Evolutionary conservation across 2,329 filamentous ascomycete species (phyloP), one percentile per base, ranked within the genome.

Genomic region (Ceratocystis eucalypticola): DNA sequence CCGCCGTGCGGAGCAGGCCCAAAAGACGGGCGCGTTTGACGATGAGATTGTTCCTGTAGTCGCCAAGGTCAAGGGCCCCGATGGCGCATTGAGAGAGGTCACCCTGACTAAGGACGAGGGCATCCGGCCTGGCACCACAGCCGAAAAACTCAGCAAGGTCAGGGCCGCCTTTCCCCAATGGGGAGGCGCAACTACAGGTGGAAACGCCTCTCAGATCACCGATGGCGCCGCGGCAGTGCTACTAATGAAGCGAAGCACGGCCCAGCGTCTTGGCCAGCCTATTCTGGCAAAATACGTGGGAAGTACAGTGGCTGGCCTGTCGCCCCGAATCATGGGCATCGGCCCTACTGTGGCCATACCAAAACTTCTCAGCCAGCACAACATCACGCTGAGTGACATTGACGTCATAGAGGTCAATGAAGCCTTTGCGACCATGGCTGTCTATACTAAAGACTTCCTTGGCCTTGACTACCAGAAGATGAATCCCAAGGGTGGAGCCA

Each of bases 311-410:
- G 89, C 92, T 48, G 94, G 94, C 71, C 84, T 97, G 4, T 85
- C 94, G 0, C 94, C 94, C 5, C 84, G 94, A 70, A 91, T 99
- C 78, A 99, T 99, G 94, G 94, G 93, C 70, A 96, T 97, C 71
- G 89, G 89, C 66, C 89, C 89, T 45, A 85, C 85, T 55, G 76
- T 88, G 45, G 85, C 84, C 68, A 87, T 88, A 69, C 85, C 85
- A 69, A 99, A 99, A 84, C 85, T 99, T 37, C 83, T 99, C 59
- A 77, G 77, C 73, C 87, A 94, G 78, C 86, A 88, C 82, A 85
- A 88, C 76, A 77, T 99, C 69, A 84, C 82, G 28, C 79, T 96
- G 65, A 83, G 87, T 68, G 94, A 97, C 72, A 84, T 94, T 69
- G 94, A 99, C 73, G 82, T 97, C 45, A 81, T 93, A 71, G 94